Evolutionary conservation across 2,329 filamentous ascomycete species (phyloP), one percentile per base, ranked within the genome.

Genomic region (Pseudopyrenochaeta lycopersici): DNA sequence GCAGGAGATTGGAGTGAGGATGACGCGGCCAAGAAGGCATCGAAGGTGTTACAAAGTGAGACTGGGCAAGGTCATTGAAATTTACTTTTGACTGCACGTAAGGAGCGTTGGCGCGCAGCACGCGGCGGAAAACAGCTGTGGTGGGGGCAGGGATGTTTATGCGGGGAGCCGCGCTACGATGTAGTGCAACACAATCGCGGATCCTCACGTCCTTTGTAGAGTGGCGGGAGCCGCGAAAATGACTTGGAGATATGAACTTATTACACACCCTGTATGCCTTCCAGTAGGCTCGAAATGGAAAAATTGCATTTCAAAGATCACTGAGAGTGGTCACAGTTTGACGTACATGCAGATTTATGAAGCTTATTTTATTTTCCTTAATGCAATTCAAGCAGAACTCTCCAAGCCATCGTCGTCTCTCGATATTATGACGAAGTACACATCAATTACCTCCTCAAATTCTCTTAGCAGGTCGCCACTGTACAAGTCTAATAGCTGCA

Each of bases 391-490:
- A 56, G 56, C 62, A 66, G 49, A 53, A 55, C 52, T 47, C 47
- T 58, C 56, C 56, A 58, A 62, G 58, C 63, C 53, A 63, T 56
- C 58, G 52, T 62, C 54, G 54, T 58, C 64, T 54, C 49, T 66
- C 66, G 39, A 52, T 63, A 68, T 67, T 63, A 67, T 57, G 64
- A 67, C 64, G 55, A 67, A 59, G 58, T 61, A 58, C 62, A 49
- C 60, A 49, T 54, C 53, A 27, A 63, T 57, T 67, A 62, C 52
- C 46, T 46, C 56, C 54, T 60, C 49, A 39, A 63, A 56, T 43
- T 55, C 58, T 60, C 51, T 64, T 46, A 57, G 54, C 55, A 58
- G 42, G 56, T 33, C 52, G 35, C 52, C 39, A 57, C 44, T 62
- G 59, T 66, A 56, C 54, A 66, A 49, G 38, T 31, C 23, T 18